Base-by-base conservation (phyloP, 2,329 filamentous ascomycete genomes). In the Neofusicoccum umdonicola region DNA sequence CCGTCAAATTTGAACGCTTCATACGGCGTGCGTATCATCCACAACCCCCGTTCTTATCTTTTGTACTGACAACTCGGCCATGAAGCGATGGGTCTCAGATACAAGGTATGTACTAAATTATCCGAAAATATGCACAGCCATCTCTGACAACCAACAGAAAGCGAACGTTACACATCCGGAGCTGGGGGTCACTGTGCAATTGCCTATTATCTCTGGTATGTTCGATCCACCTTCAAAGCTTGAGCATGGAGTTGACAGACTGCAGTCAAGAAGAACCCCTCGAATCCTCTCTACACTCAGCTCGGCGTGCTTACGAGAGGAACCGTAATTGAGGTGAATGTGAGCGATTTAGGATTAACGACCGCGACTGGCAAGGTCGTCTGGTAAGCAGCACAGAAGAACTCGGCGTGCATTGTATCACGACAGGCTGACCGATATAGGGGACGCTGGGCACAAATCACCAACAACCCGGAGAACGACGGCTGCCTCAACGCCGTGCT, bases 261-360 rank as follows among this genome's bases (percentile, higher is more conserved):
- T 19, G 35, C 41, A 9, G 89, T 91, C 66, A 90, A 92, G 84
- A 93, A 92, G 84, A 94, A 93, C 79, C 92, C 92, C 1, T 90
- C 93, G 79, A 62, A 62, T 5, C 34, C 56, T 1, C 58, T 96
- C 74, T 97, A 97, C 80, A 97, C 94, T 0, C 93, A 97, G 74
- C 82, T 98, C 4, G 94, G 94, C 67, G 93, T 97, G 3, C 78
- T 97, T 73, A 94, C 91, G 54, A 93, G 93, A 80, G 73, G 69
- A 68, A 58, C 60, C n/a, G 87, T 90, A 67, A 87, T 94, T 73
- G 94, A 98, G 79, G 93, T 98, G 72, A 97, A 99, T 75, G 93
- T 97, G 35, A 90, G 87, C 64, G 95, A 99, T 77, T 80, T 98
- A 68, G 95, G 95, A 68, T 82, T 98, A 67, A 92, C 96, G 15